Evolutionary conservation across 768 basidiomycete genomes (phyloP), one percentile per base, ranked within the genome.

Genomic region (Auricularia cornea): DNA sequence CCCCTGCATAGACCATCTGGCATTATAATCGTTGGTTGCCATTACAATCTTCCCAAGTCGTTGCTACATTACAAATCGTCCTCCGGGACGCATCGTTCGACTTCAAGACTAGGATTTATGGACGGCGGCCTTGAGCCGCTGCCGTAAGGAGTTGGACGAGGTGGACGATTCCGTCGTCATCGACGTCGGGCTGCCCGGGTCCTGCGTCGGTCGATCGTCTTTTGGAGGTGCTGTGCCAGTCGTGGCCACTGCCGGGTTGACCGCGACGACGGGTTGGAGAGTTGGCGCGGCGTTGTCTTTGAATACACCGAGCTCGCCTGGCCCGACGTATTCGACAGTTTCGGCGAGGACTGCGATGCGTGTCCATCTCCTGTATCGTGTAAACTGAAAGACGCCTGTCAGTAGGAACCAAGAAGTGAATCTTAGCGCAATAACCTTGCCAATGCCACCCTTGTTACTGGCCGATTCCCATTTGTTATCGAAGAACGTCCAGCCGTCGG

Each of bases 381-480:
- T 96, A 72, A 90, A 95, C 87, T 91, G 69, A 10, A 67, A n/a
- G 31, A n/a, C n/a, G n/a, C n/a, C 62, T 6, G 32, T 20, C 28
- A 41, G n/a, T 41, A 35, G 18, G 29, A 32, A 16, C 20, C 29
- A 52, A 63, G 32, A 31, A 10, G 44, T 29, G 30, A 40, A 54
- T 11, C 11, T 40, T 44, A 63, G 57, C 35, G 32, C 20, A 61
- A 68, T 76, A 51, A 87, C 87, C 79, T 94, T 94, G 72, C 94
- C 90, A 76, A 95, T 83, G 5, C 92, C 92, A 59, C 92, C 91
- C 67, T 87, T 89, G 62, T 78, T 78, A 61, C 84, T 86, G 54
- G 82, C 79, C 23, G 77, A 81, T 70, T 97, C 94, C 94, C 94
- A 98, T 72, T 97, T 96, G 73, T 98, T 98, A 68, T 95, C 94